These are phyloP conservation scores for Ramularia collo-cygni DNA, from an alignment of 2,329 filamentous ascomycete species.

Conservation along the genomic window DNA sequence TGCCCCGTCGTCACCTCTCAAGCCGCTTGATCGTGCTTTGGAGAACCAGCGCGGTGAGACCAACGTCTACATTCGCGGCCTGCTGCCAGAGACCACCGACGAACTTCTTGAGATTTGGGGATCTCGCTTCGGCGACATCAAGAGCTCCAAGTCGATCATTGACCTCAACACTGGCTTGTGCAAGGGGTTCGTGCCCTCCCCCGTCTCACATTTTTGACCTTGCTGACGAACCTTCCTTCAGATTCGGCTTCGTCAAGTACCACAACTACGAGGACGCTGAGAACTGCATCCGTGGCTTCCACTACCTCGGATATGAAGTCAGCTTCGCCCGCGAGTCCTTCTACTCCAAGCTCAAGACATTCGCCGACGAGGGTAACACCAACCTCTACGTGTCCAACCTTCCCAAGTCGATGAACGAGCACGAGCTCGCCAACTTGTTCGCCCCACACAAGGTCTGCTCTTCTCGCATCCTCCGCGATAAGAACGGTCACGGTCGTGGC, in stretches of 20 bases:
- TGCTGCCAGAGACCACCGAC: conserved; percentile 92
- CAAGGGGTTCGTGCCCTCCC: conserved; percentile 66
- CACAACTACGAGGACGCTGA: conserved; percentile 81
- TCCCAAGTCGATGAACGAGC: conserved; percentile 84
- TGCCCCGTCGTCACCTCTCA: conserved; percentile 76
- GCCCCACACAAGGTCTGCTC: conserved; percentile 77
- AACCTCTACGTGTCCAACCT: conserved; percentile 98
- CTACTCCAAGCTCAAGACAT: conserved; percentile 91
- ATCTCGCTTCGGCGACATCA: conserved; percentile 81
- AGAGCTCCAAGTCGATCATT: conserved; percentile 97
- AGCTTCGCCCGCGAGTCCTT: conserved; percentile 98
- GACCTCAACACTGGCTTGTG: conserved; percentile 87
- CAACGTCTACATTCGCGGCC: conserved; percentile 95
- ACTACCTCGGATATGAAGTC: conserved; percentile 90
- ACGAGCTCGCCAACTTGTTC: conserved; percentile 73
- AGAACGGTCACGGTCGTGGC: conserved; percentile 77
- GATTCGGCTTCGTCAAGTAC: conserved; percentile 97
- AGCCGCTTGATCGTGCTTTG: conserved; percentile 87
- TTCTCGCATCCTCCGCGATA: conserved; percentile 89
- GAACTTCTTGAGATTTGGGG: conserved; percentile 78
- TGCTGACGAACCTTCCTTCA: conserved; percentile 37
- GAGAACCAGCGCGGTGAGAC: conserved; percentile 93
- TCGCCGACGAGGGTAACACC: conserved; percentile 81
- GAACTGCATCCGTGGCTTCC: conserved; percentile 92
- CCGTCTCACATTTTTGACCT: conserved; percentile 6